Percentiles rank a stretch among this genome's conserved stretches.
These are phyloP conservation scores for Plasmodium gaboni DNA, from an alignment of 169 alveolate species.

Conservation along the genomic window DNA sequence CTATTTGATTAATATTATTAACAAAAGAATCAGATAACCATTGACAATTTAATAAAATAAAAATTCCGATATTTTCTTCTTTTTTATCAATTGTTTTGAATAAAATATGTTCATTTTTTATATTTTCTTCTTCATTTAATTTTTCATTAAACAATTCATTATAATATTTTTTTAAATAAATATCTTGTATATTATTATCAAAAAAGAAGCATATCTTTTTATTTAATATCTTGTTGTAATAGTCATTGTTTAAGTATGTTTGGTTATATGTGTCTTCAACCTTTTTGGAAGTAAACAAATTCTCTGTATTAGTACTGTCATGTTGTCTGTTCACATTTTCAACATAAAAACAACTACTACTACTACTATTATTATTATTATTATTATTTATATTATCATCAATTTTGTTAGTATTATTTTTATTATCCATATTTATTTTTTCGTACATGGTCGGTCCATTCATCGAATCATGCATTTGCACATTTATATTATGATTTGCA, in stretches of 20 bases:
- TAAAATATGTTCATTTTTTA: neutral
- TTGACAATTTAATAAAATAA: slow-evolving; percentile 38
- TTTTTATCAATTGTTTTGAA: slow-evolving; percentile 38
- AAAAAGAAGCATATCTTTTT: slow-evolving; percentile 37
- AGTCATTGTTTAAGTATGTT: neutral
- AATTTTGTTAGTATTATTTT: too few species aligned
- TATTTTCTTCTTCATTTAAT: slow-evolving; percentile 8
- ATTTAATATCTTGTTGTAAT: slow-evolving; percentile 6
- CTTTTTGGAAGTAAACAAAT: too few species aligned
- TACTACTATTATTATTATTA: too few species aligned
- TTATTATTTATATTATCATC: too few species aligned
- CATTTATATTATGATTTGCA: too few species aligned
- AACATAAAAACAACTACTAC: too few species aligned
- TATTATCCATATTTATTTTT: too few species aligned
- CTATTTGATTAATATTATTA: slow-evolving; percentile 51
- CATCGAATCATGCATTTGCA: too few species aligned
- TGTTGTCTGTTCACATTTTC: too few species aligned
- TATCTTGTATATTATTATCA: slow-evolving; percentile 60
- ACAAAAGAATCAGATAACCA: slow-evolving; percentile 72
- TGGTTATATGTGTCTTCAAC: neutral
- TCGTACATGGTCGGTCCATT: too few species aligned
- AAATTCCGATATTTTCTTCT: slow-evolving; percentile 72
- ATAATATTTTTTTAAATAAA: slow-evolving; percentile 44
- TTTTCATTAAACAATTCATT: slow-evolving; percentile 37
- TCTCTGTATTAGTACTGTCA: too few species aligned